Conservation (phyloP, 257 asterid species). For the Przewalskia tangutica region DNA sequence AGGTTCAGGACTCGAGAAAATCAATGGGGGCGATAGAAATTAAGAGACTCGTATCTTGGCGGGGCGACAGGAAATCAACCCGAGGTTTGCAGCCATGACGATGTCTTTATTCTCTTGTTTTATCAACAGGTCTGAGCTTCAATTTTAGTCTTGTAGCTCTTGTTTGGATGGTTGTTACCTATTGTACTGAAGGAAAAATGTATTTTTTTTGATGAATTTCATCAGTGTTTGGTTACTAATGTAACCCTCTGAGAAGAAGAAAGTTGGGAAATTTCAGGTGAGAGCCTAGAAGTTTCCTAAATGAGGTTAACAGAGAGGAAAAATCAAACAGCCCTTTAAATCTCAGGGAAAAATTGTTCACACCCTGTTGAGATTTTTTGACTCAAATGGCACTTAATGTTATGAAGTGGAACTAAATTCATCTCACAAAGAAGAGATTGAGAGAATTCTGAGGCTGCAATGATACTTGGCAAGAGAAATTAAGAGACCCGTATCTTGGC, state of each 20-base stretch:
- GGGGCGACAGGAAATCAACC: background rate
- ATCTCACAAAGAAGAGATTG: background rate
- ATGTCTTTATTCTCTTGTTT: conserved; percentile 7
- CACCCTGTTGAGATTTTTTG: too few species aligned
- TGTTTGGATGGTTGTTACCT: background rate
- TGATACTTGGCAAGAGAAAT: background rate
- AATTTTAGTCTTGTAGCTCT: background rate
- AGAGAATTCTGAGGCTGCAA: background rate
- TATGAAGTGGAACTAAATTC: background rate
- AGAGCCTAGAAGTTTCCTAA: background rate
- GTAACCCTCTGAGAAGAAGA: background rate
- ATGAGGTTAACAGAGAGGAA: background rate
- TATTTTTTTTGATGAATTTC: background rate
- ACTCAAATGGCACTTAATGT: too few species aligned
- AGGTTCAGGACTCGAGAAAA: too few species aligned
- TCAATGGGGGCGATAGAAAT: background rate
- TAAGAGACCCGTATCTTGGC: background rate
- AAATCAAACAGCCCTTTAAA: too few species aligned
- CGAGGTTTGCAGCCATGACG: background rate
- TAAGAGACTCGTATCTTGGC: conserved; percentile 17
- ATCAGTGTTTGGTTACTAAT: background rate
- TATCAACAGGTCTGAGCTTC: background rate
- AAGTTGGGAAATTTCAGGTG: background rate
- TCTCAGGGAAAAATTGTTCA: too few species aligned
- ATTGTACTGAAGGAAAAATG: background rate